Evolutionary conservation across 768 basidiomycete species (phyloP), one percentile per base, ranked within the genome.

Genomic region (Clavaria fumosa): DNA sequence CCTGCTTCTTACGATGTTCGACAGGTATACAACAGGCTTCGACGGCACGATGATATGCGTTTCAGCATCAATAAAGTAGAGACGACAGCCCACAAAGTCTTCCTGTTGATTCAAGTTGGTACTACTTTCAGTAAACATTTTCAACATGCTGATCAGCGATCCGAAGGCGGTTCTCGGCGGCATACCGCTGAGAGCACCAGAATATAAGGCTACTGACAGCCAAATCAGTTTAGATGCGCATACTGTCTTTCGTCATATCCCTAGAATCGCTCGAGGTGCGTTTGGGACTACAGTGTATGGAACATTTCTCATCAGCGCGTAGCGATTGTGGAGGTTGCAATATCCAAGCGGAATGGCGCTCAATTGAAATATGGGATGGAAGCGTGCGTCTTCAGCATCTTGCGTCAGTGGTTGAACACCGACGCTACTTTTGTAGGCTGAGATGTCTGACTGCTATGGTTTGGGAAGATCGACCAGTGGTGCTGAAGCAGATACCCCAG

Each of bases 381-480:
- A 55, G 50, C 89, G 76, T 78, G 51, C 46, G 74, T 54, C 22
- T 12, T n/a, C n/a, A n/a, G n/a, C n/a, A n/a, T n/a, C n/a, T n/a
- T n/a, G n/a, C n/a, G n/a, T n/a, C n/a, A n/a, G n/a, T n/a, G n/a
- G n/a, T n/a, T n/a, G n/a, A n/a, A n/a, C n/a, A n/a, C n/a, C n/a
- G n/a, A n/a, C n/a, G n/a, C n/a, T n/a, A n/a, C n/a, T n/a, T n/a
- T n/a, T 14, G 5, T 33, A 86, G 88, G 20, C 55, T 79, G 18
- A 77, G 91, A 7, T 81, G 77, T 46, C 50, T 96, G 24, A 69
- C 63, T 37, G 85, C 84, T 3, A 88, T 79, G 47, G 78, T 86
- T 30, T 97, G 93, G 93, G 91, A 96, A 48, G 80, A 89, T 48
- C 63, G 83, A 14, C 75, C 88, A 4, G 61, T 77, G 10, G 79